Conservation (phyloP, 1,139 yeast genomes). For the Candida pseudocylindracea region DNA sequence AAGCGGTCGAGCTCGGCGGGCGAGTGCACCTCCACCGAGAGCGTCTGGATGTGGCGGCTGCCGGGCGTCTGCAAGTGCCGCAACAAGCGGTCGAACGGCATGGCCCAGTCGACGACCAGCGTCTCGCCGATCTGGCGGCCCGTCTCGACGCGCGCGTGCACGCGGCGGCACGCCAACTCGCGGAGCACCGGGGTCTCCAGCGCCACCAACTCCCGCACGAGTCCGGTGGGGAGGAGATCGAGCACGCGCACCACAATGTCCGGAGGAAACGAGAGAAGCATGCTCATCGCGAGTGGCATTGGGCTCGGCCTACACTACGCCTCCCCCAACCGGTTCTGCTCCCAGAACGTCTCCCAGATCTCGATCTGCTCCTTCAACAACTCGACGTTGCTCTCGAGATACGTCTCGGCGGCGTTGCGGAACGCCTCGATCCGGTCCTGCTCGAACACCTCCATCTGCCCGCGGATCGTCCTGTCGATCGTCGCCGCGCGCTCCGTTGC, state of each 20-base stretch:
- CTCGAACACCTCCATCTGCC: conserved; percentile 52
- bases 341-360: conserved; percentile 80
- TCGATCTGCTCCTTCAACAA: conserved; percentile 90
- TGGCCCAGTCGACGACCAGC: too few relatives aligned
- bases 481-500: conserved; percentile 36
- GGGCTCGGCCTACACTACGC: conserved; percentile 1
- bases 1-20: too few relatives aligned
- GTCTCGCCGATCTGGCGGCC: too few relatives aligned
- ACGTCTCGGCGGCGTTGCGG: conserved; percentile 76
- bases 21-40: too few relatives aligned
- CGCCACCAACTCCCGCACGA: too few relatives aligned
- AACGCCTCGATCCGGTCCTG: conserved; percentile 65
- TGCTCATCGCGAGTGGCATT: not conserved
- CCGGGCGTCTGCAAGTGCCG: too few relatives aligned
- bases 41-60: too few relatives aligned
- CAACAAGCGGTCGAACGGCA: too few relatives aligned
- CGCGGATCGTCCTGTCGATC: conserved; percentile 40
- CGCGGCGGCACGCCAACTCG: too few relatives aligned
- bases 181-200: too few relatives aligned
- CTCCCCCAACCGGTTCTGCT: conserved; percentile 13
- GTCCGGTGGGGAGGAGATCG: too few relatives aligned
- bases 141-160: too few relatives aligned
- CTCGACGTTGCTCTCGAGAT: conserved; percentile 77
- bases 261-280: not conserved
- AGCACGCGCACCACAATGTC: conserved; percentile 1